Percentiles rank a stretch among this genome's conserved stretches.
Evolutionary conservation across 768 basidiomycete genomes (phyloP).

Genomic region (Daedaleopsis sinensis): DNA sequence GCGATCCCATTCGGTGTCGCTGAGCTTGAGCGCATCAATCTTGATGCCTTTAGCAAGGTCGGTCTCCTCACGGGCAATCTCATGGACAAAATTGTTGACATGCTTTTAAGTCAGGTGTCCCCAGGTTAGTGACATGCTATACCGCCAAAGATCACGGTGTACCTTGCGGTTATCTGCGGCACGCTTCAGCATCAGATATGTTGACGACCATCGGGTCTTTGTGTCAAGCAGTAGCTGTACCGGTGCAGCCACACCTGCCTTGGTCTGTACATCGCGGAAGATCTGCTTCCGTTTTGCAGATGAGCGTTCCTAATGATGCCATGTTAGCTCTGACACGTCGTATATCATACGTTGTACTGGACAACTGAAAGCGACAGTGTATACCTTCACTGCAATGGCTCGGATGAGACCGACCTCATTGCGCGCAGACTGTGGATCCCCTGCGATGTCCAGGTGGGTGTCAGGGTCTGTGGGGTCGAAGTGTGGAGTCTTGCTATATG

Average conservation of each 20-base stretch:
- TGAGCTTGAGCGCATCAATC: constrained; percentile 21
- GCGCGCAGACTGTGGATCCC: neutral
- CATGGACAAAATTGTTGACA: constrained; percentile 27
- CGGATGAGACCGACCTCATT: constrained; percentile 34
- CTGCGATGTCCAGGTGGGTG: constrained; percentile 4
- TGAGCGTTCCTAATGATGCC: neutral
- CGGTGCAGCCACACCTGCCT: neutral
- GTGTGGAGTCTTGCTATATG: constrained; percentile 28
- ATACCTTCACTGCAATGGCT: constrained; percentile 31
- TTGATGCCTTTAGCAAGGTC: constrained; percentile 21
- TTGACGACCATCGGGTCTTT: constrained; percentile 37
- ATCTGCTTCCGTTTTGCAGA: constrained; percentile 32
- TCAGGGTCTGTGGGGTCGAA: constrained; percentile 29
- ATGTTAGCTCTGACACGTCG: too few relatives aligned
- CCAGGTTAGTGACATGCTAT: too few relatives aligned
- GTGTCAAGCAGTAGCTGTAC: constrained; percentile 31
- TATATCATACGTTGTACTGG: too few relatives aligned
- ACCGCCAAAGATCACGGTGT: too few relatives aligned
- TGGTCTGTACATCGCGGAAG: constrained; percentile 22
- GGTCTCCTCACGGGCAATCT: constrained; percentile 25
- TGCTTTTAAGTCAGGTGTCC: too few relatives aligned
- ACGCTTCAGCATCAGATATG: constrained; percentile 31
- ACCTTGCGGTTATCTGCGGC: constrained; percentile 13
- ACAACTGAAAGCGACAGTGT: too few relatives aligned
- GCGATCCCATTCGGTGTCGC: constrained; percentile 27